phyloP scores from a whole-genome alignment of 2,329 filamentous ascomycete species.

The Thielaviopsis ethacetica region DNA sequence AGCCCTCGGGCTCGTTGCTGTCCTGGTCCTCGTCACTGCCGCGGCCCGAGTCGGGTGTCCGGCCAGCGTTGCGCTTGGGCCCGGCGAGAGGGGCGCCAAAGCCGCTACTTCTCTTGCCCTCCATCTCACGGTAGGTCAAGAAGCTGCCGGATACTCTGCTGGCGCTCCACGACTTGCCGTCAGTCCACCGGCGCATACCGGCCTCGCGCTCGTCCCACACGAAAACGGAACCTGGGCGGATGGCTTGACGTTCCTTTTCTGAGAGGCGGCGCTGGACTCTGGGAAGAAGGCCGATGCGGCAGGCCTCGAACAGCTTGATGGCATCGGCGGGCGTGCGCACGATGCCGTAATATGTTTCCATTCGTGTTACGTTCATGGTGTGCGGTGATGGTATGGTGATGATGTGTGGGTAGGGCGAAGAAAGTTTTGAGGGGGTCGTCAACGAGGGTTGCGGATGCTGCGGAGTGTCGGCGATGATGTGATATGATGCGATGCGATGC shows the following conservation, averaged over 20 bases:
- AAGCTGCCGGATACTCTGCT: constrained; percentile 96
- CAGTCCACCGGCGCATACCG: constrained; percentile 96
- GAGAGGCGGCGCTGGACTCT: constrained; percentile 85
- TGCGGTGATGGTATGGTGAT: too few relatives aligned
- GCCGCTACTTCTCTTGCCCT: constrained; percentile 79
- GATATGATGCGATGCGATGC: background rate
- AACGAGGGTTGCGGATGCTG: too few relatives aligned
- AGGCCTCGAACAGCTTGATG: constrained; percentile 97
- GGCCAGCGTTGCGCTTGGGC: constrained; percentile 39
- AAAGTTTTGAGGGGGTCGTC: background rate
- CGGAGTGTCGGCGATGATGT: background rate
- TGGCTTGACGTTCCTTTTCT: constrained; percentile 92
- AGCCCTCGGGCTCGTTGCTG: constrained; percentile 73
- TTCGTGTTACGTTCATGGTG: constrained; percentile 24
- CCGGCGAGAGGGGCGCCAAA: constrained; percentile 37
- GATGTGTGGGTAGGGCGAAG: background rate
- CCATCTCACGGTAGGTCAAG: constrained; percentile 95
- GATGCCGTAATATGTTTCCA: constrained; percentile 95
- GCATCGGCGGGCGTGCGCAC: constrained; percentile 93
- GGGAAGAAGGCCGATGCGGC: constrained; percentile 72
- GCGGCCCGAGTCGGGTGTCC: constrained; percentile 69
- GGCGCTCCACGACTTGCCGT: constrained; percentile 97
- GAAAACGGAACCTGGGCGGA: constrained; percentile 91
- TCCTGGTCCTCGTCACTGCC: constrained; percentile 76
- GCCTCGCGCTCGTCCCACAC: constrained; percentile 99